Base-by-base conservation (phyloP, 2,329 filamentous ascomycete species). In the Paracoccidioides brasiliensis region DNA sequence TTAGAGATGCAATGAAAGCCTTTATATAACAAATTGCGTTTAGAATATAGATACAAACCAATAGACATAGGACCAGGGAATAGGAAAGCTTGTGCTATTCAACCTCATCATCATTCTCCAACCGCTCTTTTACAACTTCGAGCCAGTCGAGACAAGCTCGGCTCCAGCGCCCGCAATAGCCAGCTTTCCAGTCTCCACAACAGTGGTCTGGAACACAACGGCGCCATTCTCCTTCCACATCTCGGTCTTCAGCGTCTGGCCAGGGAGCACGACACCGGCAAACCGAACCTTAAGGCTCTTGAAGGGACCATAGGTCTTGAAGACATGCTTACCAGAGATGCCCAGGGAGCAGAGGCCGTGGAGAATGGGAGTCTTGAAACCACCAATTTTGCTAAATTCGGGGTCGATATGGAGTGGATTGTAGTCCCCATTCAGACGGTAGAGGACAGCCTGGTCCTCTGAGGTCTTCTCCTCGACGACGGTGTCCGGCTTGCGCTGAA, bases 361-460 rank as follows among this genome's bases (percentile, higher is more conserved):
- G 54, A 98, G 78, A 69, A 98, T 98, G 10, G 93, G 93, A 33
- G 78, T 82, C 74, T 93, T 86, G 82, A 98, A 98, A 57, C 93
- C 93, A 57, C 91, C 93, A 64, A 95, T 84, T 76, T 93, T 93
- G 74, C 88, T 88, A 73, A 98, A 97, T 52, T 83, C 80, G 1
- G 93, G 93, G 71, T 98, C 93, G 59, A 98, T 86, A 76, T 98
- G 93, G 1, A 98, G 83, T 12, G 93, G 93, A 77, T 98, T 97
- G 68, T 91, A 85, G 73, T 98, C 93, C 52, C 93, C 93, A 64
- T 87, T 93, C 54, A 98, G 78, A 42, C 93, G 84, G 79, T 98
- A 98, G 55, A 98, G 73, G 8, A 88, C 90, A 6, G 93, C 93
- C 76, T 97, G 91, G 66, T 96, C 90, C 64, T 90, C 86, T 0